These are phyloP conservation scores for Sarcodon aspratus DNA, from an alignment of 768 basidiomycete genomes.

Conservation along the genomic window DNA sequence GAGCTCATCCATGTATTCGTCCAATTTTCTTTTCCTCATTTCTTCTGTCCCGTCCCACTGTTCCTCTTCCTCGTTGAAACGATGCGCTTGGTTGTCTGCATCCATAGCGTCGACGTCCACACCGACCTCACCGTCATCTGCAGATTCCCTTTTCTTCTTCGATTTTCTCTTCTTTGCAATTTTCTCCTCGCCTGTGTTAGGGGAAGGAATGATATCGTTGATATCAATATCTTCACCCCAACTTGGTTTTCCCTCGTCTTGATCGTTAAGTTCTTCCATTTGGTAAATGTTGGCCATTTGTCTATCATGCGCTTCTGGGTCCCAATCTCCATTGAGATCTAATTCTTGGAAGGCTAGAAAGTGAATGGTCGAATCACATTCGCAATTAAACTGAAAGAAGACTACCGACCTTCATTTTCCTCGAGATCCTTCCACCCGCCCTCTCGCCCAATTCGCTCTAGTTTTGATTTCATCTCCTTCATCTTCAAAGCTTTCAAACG, in stretches of 20 bases:
- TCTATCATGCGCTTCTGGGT: slow-evolving; percentile 70
- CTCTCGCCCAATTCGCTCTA: slow-evolving; percentile 62
- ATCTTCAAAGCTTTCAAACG: slow-evolving; percentile 77
- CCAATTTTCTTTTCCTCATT: slow-evolving; percentile 72
- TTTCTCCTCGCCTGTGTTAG: slow-evolving; percentile 22
- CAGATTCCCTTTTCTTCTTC: slow-evolving; percentile 26
- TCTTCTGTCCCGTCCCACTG: slow-evolving; percentile 89
- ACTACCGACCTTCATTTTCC: slow-evolving; percentile 14
- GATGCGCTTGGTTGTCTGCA: slow-evolving; percentile 48
- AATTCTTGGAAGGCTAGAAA: slow-evolving; percentile 48
- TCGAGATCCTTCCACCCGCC: slow-evolving; percentile 43
- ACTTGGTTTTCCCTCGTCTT: slow-evolving; percentile 54
- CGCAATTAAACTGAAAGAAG: not conserved
- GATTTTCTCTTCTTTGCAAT: slow-evolving; percentile 53
- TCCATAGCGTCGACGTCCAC: slow-evolving; percentile 36
- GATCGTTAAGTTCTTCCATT: slow-evolving; percentile 20
- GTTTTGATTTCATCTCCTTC: slow-evolving; percentile 65
- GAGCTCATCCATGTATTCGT: slow-evolving; percentile 87
- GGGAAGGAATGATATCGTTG: slow-evolving; percentile 43
- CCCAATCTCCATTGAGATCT: slow-evolving; percentile 90
- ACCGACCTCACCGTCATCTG: slow-evolving; percentile 34
- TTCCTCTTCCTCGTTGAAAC: slow-evolving; percentile 41
- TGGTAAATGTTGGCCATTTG: slow-evolving; percentile 76
- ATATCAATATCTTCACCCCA: slow-evolving; percentile 93
- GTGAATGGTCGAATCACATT: not conserved